Evolutionary conservation across 345 rosid genomes (phyloP), one percentile per base, ranked within the genome.

Genomic region (Jatropha curcas): DNA sequence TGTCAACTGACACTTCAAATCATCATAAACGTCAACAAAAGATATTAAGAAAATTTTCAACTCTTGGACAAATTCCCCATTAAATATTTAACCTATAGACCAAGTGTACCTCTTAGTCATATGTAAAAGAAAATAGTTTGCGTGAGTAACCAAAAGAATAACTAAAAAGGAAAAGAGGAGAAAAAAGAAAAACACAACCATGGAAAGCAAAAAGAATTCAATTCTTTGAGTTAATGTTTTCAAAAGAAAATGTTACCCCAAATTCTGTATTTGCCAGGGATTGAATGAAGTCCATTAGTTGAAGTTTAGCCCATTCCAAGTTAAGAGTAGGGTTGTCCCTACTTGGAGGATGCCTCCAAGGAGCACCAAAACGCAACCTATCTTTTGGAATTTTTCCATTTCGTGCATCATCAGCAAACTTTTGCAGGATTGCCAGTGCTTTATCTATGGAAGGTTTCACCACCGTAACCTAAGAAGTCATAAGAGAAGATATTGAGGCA

Each of bases 381-480:
- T 90, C 91, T 74, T 81, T 82, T 12, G 89, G 85, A 78, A 93
- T 77, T 67, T 61, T 86, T 82, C 97, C 96, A 55, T 68, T 79
- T 69, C 57, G 87, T 37, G 79, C 96, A 81, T 91, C 98, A 74
- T 58, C 71, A 51, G 92, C 97, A 83, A 91, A 91, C 67, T 84
- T 82, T 74, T 86, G 89, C 25, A 93, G 82, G 78, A 87, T 76
- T 57, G 70, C 75, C 71, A 86, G 71, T 33, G 97, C 99, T 73
- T 84, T 96, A 17, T 91, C 89, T 94, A 96, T 91, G 67, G 93
- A 89, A 74, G 96, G 98, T 85, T 96, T 96, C 70, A 93, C 99
- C 68, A 86, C 93, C 58, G 84, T 85, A 77, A 90, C 76, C 98
- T 93, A 78, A 34, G 71, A 53, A 75, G 56, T 57, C 50, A 63